Base-by-base conservation (phyloP, 2,329 filamentous ascomycete genomes). In the Dissoconium aciculare region DNA sequence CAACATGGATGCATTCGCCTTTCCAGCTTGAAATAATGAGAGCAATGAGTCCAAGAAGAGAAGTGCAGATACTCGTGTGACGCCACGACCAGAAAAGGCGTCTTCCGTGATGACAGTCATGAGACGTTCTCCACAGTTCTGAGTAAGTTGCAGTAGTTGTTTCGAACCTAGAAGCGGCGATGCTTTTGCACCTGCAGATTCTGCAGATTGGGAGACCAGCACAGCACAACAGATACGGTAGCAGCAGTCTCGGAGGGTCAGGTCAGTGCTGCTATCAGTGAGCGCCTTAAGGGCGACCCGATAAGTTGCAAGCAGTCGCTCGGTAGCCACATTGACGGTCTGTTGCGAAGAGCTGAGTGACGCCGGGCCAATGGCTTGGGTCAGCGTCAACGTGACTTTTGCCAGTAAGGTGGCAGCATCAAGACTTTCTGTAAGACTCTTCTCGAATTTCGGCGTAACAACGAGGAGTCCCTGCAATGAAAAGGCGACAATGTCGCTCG, bases 51-150 rank as follows among this genome's bases (percentile, higher is more conserved):
- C 75, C 17, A 98, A 64, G n/a, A 95, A 65, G 21, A 94, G 69
- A 26, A 95, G 63, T 8, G 89, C 84, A 1, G 87, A 78, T 3
- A 91, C 74, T 49, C 91, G 80, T 53, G 82, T 91, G 9, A 67
- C 70, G 21, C 79, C 69, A 47, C 87, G 78, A 23, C 84, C 83
- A 36, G 78, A 75, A 52, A 85, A 87, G 12, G 84, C 85, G 58
- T 98, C 89, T 48, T 98, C 89, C 50, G 85, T 94, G 26, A 94
- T 66, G 15, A 83, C 74, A 44, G 87, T 83, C 37, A 95, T 69
- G 23, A 95, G 64, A 32, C 79, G 69, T 46, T 83, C 79, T 23
- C 89, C 85, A 26, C 83, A 74, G 4, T 77, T 72, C 52, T 81
- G 83, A 43, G 91, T 67, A 1, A 79, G 76, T 50, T 80, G 69